Evolutionary conservation across 306 rosid genomes (phyloP).

Genomic region (Casuarina cunninghamiana): DNA sequence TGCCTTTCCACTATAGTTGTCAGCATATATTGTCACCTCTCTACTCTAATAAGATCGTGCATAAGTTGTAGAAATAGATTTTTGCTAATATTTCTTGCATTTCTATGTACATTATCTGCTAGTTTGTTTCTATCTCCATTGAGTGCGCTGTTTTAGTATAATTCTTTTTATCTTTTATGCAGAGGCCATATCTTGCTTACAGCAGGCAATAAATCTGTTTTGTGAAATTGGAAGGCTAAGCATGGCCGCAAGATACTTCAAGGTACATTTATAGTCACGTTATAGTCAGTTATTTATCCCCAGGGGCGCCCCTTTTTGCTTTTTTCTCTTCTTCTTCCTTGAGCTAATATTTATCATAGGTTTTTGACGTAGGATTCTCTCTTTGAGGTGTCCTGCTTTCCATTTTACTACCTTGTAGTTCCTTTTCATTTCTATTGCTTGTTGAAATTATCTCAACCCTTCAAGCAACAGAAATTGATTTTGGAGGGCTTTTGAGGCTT

Average conservation of each 20-base stretch:
- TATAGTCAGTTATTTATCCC: slow-evolving; percentile 2
- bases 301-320: too few relatives aligned
- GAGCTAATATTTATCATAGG: slow-evolving; percentile 11
- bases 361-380: background rate
- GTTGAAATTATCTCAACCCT: background rate
- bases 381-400: background rate
- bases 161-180: slow-evolving; percentile 10
- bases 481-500: background rate
- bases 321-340: background rate
- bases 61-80: background rate
- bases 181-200: slow-evolving; percentile 38
- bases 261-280: slow-evolving; percentile 47
- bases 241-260: slow-evolving; percentile 93
- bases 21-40: background rate
- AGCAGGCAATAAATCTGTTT: slow-evolving; percentile 67
- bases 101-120: background rate
- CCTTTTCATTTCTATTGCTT: background rate
- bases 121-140: background rate
- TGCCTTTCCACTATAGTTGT: background rate
- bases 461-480: slow-evolving; percentile 9
- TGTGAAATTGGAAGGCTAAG: slow-evolving; percentile 98
- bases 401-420: background rate
- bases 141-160: too few relatives aligned
- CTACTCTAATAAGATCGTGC: background rate
- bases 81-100: background rate